phyloP scores from a whole-genome alignment of 148 eudicot genomes.

The Rhododendron molle region DNA sequence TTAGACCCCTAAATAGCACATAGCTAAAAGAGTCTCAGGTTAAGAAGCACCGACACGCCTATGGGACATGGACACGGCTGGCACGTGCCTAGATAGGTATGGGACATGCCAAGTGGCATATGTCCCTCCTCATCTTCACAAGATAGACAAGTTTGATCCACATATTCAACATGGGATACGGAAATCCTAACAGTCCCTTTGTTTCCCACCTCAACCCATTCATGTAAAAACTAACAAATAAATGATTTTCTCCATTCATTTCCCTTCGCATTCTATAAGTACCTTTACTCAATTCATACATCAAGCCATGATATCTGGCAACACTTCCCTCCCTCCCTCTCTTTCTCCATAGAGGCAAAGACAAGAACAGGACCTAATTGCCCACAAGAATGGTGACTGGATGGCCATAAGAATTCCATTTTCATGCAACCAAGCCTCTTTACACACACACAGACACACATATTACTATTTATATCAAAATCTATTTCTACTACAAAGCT shows the following conservation, averaged over 20 bases:
- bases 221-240: neutral
- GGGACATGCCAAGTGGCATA: neutral
- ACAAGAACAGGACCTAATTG: neutral
- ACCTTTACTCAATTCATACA: neutral
- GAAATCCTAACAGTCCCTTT: neutral
- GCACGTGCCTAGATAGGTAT: neutral
- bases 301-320: neutral
- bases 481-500: too few species aligned
- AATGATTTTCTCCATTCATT: neutral
- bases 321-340: neutral
- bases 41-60: neutral
- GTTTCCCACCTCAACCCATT: neutral
- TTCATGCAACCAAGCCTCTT: neutral
- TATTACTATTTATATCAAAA: too few species aligned
- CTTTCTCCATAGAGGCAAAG: neutral
- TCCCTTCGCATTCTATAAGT: neutral
- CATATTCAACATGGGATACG: neutral
- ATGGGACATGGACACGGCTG: neutral
- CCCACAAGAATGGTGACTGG: neutral
- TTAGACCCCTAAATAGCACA: neutral
- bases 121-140: neutral
- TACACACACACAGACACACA: too few species aligned
- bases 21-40: neutral
- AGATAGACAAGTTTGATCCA: neutral
- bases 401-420: neutral